A percentile compares a stretch with the other conserved stretches of the same genome.
Evolutionary conservation across 768 basidiomycete genomes (phyloP).

Genomic region (Mycena belliarum): DNA sequence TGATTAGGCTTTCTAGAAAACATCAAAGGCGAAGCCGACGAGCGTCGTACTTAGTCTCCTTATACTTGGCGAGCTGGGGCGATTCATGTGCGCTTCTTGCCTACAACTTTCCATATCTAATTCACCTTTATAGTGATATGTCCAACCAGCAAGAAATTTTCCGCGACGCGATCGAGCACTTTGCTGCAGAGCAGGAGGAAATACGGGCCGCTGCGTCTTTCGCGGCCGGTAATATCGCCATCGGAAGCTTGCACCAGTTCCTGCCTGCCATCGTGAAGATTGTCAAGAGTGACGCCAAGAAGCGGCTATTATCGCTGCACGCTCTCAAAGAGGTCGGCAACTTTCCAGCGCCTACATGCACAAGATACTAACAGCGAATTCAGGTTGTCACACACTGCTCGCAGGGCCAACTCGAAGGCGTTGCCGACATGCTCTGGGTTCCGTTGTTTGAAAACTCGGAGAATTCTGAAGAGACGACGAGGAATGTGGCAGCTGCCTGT

Average conservation of each 20-base stretch:
- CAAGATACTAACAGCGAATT: background rate
- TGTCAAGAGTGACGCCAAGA: constrained; percentile 72
- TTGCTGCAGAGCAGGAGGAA: constrained; percentile 80
- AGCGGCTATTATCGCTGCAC: constrained; percentile 83
- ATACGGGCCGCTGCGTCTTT: constrained; percentile 91
- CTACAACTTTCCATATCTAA: background rate
- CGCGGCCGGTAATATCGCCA: constrained; percentile 94
- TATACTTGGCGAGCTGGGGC: constrained; percentile 90
- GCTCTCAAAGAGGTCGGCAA: constrained; percentile 83
- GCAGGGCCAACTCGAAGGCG: constrained; percentile 76
- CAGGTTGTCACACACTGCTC: constrained; percentile 93
- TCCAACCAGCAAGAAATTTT: constrained; percentile 80
- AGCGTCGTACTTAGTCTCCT: constrained; percentile 82
- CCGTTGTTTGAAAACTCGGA: constrained; percentile 92
- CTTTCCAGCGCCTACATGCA: background rate
- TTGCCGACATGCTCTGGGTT: constrained; percentile 89
- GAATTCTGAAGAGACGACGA: constrained; percentile 84
- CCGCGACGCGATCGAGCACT: constrained; percentile 67
- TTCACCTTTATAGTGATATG: constrained; percentile 69
- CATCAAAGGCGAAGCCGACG: constrained; percentile 63
- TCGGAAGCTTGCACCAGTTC: constrained; percentile 88
- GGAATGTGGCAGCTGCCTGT: constrained; percentile 95
- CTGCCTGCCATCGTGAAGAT: constrained; percentile 82
- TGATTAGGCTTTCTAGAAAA: constrained; percentile 32
- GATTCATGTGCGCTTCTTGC: constrained; percentile 66